phyloP scores from a whole-genome alignment of 2,329 filamentous ascomycete genomes.

The Biscogniauxia sp. region DNA sequence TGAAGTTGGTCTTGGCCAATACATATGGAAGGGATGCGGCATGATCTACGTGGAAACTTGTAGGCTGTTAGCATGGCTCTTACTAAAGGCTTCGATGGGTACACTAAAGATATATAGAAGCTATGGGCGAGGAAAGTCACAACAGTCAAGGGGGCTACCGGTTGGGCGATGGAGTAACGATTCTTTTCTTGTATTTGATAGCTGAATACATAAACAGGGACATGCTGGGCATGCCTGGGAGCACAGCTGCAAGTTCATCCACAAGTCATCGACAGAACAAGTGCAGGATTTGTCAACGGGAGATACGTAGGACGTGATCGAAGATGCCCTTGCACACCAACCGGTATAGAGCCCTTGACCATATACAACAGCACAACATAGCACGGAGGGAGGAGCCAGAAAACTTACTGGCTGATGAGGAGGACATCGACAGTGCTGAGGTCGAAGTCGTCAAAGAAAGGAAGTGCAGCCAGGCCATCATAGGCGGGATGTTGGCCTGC shows the following conservation, averaged over 20 bases:
- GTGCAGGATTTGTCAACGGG: neutral
- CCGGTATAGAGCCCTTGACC: conserved; percentile 24
- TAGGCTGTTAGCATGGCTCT: conserved; percentile 15
- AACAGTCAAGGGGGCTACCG: conserved; percentile 27
- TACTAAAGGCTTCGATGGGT: neutral
- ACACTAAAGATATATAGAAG: conserved; percentile 4
- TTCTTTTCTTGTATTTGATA: conserved; percentile 42
- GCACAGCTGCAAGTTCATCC: conserved; percentile 4
- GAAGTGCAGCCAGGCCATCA: conserved; percentile 87
- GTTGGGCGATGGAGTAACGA: conserved; percentile 29
- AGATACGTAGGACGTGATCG: neutral
- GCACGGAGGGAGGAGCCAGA: conserved; percentile 14
- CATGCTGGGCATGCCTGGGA: conserved; percentile 8
- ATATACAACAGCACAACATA: conserved; percentile 12
- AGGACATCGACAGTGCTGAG: conserved; percentile 96
- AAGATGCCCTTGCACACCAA: conserved; percentile 16
- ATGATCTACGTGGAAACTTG: conserved; percentile 96
- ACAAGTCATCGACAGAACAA: neutral
- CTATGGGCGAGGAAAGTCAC: conserved; percentile 15
- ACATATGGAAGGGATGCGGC: conserved; percentile 98
- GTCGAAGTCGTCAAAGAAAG: conserved; percentile 98
- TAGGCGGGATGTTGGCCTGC: conserved; percentile 96
- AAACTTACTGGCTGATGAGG: conserved; percentile 96
- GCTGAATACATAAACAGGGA: conserved; percentile 33
- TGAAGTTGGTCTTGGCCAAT: conserved; percentile 96